Base-by-base conservation (phyloP, 2,329 filamentous ascomycete species). In the Pseudogymnoascus sp. region DNA sequence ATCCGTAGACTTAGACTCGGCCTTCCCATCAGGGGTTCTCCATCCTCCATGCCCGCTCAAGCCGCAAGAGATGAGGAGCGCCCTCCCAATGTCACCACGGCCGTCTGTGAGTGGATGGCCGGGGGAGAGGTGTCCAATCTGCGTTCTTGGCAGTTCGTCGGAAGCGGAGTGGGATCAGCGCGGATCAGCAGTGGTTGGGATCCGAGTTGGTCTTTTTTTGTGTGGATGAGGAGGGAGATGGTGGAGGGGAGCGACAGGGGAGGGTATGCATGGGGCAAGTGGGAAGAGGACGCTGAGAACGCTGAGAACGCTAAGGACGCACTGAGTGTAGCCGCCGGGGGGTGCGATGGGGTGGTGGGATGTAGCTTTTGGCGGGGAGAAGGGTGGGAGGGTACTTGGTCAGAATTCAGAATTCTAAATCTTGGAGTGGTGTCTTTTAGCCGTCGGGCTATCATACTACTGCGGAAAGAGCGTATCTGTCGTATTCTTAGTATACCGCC, bases 351-450 rank as follows among this genome's bases (percentile, higher is more conserved):
- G 28, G 28, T 16, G 14, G 25, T 28, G 14, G 8, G n/a, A 56
- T 50, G 47, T 56, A 56, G 25, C 25, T 33, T 16, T 8, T 33
- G 31, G 47, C 28, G 47, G 47, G n/a, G 31, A 18, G 7, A 33
- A 33, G 18, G 25, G 47, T 28, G 25, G n/a, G 10, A 8, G 5
- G 25, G 25, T 56, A 56, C 47, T 33, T 56, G 25, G 47, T 56
- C 25, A 56, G 47, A 56, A 56, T 56, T 56, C 25, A 56, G 47
- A 56, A 56, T 56, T 44, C 47, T 56, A 56, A 56, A 33, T 53
- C 25, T 53, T 31, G 25, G 44, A 25, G 23, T 28, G 23, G 23
- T 44, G 6, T 12, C n/a, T n/a, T 56, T 56, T 56, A 56, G 47
- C 47, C 47, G 47, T 56, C 25, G 8, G 8, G n/a, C 25, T 53